phyloP scores from a whole-genome alignment of 345 rosid genomes.

The Euphorbia tirucalli region DNA sequence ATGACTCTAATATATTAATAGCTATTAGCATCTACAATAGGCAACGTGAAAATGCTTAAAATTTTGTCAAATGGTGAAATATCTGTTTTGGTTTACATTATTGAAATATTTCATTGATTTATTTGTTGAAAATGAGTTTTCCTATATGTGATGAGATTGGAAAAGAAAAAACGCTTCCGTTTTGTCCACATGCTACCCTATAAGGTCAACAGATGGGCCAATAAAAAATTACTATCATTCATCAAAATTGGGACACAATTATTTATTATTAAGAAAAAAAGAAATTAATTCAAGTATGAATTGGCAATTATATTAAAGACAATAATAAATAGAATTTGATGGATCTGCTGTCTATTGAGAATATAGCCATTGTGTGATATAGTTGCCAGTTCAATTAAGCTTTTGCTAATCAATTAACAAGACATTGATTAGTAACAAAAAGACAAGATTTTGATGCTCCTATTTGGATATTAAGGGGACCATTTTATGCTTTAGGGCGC shows the following conservation, averaged over 20 bases:
- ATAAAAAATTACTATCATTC: not conserved
- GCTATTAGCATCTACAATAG: too few species aligned
- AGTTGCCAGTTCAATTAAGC: not conserved
- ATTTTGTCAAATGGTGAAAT: too few species aligned
- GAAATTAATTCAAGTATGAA: not conserved
- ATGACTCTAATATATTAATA: too few species aligned
- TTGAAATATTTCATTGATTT: too few species aligned
- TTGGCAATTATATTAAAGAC: not conserved
- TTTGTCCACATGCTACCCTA: not conserved
- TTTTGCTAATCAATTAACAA: not conserved
- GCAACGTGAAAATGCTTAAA: too few species aligned
- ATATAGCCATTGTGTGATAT: not conserved
- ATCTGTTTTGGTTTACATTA: too few species aligned
- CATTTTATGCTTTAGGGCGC: not conserved
- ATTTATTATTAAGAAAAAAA: not conserved
- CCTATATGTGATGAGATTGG: too few species aligned
- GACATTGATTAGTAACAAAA: not conserved
- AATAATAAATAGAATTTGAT: not conserved
- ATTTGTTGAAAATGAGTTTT: too few species aligned
- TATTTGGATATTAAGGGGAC: slow-evolving; percentile 3
- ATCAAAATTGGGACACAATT: not conserved
- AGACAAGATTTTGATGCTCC: slow-evolving; percentile 1
- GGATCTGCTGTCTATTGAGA: not conserved
- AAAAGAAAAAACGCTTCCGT: too few species aligned
- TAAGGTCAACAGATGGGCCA: not conserved